Conservation (phyloP, 352 stramenopile genomes). For the Phytopythium helicoides region DNA sequence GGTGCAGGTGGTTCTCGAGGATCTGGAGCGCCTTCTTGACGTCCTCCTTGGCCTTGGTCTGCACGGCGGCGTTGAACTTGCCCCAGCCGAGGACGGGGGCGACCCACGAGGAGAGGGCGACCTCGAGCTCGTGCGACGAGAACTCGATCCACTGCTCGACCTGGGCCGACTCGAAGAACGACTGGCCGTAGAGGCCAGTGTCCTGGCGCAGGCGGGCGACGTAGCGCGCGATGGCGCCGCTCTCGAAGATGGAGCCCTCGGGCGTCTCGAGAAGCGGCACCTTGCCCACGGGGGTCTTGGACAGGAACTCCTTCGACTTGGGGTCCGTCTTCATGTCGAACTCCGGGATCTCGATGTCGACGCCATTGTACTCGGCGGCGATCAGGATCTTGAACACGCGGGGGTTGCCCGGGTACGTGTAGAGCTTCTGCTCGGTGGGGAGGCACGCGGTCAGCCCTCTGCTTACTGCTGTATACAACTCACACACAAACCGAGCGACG, state of each 20-base stretch:
- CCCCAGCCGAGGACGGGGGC: conserved; percentile 88
- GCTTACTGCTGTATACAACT: background rate
- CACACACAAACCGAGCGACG: background rate
- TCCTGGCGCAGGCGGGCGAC: conserved; percentile 87
- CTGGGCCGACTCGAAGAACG: conserved; percentile 90
- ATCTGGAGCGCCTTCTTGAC: conserved; percentile 81
- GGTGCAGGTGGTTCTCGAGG: conserved; percentile 86
- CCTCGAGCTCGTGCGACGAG: conserved; percentile 87
- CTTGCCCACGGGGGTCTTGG: conserved; percentile 90
- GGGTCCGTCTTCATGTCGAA: conserved; percentile 63
- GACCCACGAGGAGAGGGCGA: conserved; percentile 84
- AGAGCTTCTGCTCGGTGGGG: conserved; percentile 63
- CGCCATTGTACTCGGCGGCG: conserved; percentile 91
- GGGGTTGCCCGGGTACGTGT: conserved; percentile 89
- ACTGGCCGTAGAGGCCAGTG: conserved; percentile 84
- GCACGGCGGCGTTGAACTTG: conserved; percentile 70
- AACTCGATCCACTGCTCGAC: conserved; percentile 96
- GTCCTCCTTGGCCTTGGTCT: conserved; percentile 89
- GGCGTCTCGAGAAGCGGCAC: conserved; percentile 86
- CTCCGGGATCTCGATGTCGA: conserved; percentile 78
- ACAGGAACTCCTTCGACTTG: conserved; percentile 70
- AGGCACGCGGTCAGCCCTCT: background rate
- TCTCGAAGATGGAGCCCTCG: conserved; percentile 83
- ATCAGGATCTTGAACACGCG: conserved; percentile 94
- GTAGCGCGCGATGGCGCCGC: conserved; percentile 92